Evolutionary conservation across 495 filamentous ascomycete genomes (phyloP).

Genomic region (Evernia prunastri): DNA sequence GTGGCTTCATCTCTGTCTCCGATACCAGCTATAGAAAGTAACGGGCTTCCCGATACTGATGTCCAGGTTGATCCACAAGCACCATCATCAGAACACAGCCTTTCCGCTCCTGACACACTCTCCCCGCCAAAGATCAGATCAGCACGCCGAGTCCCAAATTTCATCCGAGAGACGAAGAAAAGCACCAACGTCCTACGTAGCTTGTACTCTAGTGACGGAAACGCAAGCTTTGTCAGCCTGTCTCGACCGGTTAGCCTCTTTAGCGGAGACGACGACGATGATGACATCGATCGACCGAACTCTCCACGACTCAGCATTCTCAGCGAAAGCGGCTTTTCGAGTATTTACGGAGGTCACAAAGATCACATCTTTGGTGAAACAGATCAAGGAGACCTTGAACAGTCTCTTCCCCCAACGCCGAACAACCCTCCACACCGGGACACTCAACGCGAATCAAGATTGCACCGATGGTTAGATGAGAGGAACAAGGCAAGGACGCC

Average conservation of each 20-base stretch:
- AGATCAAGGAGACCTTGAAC: neutral
- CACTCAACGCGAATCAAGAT: constrained; percentile 19
- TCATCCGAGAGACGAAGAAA: constrained; percentile 54
- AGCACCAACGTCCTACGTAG: constrained; percentile 61
- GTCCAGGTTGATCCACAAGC: neutral
- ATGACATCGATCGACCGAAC: constrained; percentile 30
- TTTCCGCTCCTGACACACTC: constrained; percentile 15
- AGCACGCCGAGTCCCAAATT: constrained; percentile 55
- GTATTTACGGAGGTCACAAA: constrained; percentile 45
- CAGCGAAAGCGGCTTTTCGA: constrained; percentile 73
- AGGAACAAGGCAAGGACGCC: constrained; percentile 15
- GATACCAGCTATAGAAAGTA: neutral
- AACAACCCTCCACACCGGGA: neutral
- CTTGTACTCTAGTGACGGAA: constrained; percentile 49
- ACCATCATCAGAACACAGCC: constrained; percentile 3
- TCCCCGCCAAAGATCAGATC: constrained; percentile 10
- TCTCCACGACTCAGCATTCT: constrained; percentile 69
- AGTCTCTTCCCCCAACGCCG: neutral
- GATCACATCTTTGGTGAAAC: constrained; percentile 10
- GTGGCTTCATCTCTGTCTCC: neutral
- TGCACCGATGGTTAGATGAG: constrained; percentile 22
- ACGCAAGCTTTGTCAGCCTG: constrained; percentile 33
- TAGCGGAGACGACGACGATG: constrained; percentile 34
- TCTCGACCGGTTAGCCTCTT: constrained; percentile 24
- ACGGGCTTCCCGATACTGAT: neutral